These are phyloP conservation scores for Fonsecaea pedrosoi DNA, from an alignment of 2,329 filamentous ascomycete species.

Conservation along the genomic window DNA sequence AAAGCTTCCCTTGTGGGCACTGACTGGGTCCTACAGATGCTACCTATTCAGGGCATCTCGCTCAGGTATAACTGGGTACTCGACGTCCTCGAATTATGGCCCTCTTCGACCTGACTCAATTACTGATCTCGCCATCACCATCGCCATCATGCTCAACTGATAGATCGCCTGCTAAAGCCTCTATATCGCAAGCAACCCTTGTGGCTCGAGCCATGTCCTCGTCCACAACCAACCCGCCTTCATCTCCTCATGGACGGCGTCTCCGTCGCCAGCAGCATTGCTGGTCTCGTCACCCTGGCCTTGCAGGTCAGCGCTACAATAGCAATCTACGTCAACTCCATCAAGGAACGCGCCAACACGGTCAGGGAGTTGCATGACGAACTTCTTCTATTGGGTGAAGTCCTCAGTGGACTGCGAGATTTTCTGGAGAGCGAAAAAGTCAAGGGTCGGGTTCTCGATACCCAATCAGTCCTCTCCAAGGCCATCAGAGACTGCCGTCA, in stretches of 20 bases:
- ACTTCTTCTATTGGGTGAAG: conserved; percentile 34
- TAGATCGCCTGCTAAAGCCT: conserved; percentile 10
- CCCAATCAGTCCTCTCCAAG: conserved; percentile 34
- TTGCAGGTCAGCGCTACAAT: conserved; percentile 33
- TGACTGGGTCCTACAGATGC: neutral
- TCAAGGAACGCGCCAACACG: conserved; percentile 38
- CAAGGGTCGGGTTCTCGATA: conserved; percentile 29
- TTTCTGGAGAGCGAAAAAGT: conserved; percentile 33
- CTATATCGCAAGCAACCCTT: neutral
- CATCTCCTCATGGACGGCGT: conserved; percentile 31
- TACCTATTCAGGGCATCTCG: neutral
- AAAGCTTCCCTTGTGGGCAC: conserved; percentile 1
- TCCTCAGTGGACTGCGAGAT: conserved; percentile 36
- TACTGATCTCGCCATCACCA: conserved; percentile 11
- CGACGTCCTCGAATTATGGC: neutral
- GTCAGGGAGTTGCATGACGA: conserved; percentile 37
- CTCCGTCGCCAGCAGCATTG: conserved; percentile 36
- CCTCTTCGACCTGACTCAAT: neutral
- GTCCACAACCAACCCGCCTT: conserved; percentile 1
- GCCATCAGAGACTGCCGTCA: conserved; percentile 35
- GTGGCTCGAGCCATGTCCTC: conserved; percentile 14
- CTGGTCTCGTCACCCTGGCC: conserved; percentile 37
- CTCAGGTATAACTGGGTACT: neutral
- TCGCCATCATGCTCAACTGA: conserved; percentile 19
- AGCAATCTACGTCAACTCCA: conserved; percentile 33